These are phyloP conservation scores for Botryotinia narcissicola DNA, from an alignment of 2,329 filamentous ascomycete genomes.

Conservation along the genomic window DNA sequence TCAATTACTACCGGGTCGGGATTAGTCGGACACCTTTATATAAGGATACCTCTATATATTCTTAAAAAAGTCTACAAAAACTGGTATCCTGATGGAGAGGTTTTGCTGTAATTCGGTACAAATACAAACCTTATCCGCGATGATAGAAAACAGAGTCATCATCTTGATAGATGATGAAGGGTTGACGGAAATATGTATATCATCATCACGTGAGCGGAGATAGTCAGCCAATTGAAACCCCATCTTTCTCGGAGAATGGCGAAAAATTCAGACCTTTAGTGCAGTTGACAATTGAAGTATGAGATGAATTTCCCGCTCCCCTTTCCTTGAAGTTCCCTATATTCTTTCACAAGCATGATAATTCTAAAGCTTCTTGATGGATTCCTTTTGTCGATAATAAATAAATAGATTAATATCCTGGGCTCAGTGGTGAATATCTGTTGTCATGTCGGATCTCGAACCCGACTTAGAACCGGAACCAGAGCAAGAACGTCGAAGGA, in stretches of 20 bases:
- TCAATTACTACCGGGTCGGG: no score
- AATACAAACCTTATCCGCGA: no score
- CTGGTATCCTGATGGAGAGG: no score
- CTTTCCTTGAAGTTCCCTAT: neutral
- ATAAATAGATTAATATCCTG: no score
- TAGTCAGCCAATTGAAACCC: neutral
- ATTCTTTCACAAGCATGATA: neutral
- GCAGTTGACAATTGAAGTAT: neutral
- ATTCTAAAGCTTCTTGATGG: neutral
- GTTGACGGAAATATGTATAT: neutral
- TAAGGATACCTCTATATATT: no score
- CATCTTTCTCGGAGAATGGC: neutral
- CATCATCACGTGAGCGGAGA: neutral
- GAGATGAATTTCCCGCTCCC: neutral
- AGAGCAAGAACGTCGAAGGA: constrained; percentile 40
- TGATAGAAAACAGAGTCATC: neutral
- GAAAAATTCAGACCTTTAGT: neutral
- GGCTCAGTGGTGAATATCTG: neutral
- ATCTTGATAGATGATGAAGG: neutral
- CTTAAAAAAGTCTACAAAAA: no score
- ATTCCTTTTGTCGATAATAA: neutral
- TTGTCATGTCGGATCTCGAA: neutral
- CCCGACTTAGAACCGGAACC: constrained; percentile 32
- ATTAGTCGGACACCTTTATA: no score
- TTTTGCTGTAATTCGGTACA: no score